These are phyloP conservation scores for Brassica hybrid DNA, from an alignment of 441 rosid genomes.

Conservation along the genomic window DNA sequence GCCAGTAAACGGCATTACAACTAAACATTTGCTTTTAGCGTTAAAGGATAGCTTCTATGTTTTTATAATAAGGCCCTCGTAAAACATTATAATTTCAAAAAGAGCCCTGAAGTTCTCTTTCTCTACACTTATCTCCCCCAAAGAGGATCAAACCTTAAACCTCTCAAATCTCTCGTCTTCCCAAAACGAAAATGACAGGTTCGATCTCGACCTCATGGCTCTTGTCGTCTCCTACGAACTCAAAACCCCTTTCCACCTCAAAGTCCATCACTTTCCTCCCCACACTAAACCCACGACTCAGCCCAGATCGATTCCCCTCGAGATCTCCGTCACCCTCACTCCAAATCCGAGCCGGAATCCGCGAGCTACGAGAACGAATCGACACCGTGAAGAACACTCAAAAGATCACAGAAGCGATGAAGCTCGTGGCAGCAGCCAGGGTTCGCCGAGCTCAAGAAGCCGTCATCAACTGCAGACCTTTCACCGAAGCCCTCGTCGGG, in stretches of 20 bases:
- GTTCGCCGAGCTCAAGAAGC: conserved; percentile 83
- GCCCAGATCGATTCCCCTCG: conserved; percentile 12
- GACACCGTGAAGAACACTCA: conserved; percentile 59
- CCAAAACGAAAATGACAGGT: conserved; percentile 25
- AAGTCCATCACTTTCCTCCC: conserved; percentile 14
- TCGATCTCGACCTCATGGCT: conserved; percentile 33
- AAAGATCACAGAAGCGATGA: conserved; percentile 79
- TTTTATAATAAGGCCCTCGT: neutral
- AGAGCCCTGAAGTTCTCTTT: neutral
- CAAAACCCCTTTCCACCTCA: conserved; percentile 2
- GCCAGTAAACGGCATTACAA: conserved; percentile 7
- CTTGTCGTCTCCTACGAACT: conserved; percentile 19
- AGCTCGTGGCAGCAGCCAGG: conserved; percentile 73
- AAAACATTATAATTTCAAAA: neutral
- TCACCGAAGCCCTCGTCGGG: conserved; percentile 59
- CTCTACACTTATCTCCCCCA: neutral
- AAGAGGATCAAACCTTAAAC: neutral
- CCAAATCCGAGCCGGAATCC: conserved; percentile 52
- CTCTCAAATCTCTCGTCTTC: neutral
- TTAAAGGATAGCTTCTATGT: conserved; percentile 16
- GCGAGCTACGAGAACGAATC: conserved; percentile 63
- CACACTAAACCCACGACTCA: conserved; percentile 22
- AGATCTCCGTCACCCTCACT: conserved; percentile 19
- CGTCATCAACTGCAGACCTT: conserved; percentile 69
- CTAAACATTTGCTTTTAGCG: conserved; percentile 64